Percentiles rank a stretch among this genome's conserved stretches.
These are phyloP conservation scores for Erodium maritimum DNA, from an alignment of 345 rosid genomes.

Conservation along the genomic window DNA sequence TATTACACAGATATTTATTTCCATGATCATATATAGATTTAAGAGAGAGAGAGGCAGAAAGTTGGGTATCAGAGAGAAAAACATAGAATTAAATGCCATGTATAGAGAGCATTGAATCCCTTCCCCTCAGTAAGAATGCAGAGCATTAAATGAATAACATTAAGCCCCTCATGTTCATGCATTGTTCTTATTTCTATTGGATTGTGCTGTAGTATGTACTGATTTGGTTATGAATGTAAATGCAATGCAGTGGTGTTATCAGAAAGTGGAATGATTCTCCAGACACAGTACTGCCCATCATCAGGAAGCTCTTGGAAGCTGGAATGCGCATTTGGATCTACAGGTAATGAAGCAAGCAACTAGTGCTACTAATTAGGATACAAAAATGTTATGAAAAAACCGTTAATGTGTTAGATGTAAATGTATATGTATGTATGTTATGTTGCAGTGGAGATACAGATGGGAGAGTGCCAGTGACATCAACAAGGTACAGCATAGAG, in stretches of 20 bases:
- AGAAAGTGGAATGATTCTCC: conserved; percentile 42
- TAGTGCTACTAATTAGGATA: too few relatives aligned
- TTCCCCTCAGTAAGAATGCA: too few relatives aligned
- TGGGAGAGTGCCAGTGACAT: conserved; percentile 76
- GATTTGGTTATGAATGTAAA: background rate
- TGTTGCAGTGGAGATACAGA: conserved; percentile 66
- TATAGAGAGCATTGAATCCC: too few relatives aligned
- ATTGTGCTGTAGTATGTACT: too few relatives aligned
- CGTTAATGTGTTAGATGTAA: background rate
- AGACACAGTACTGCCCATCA: conserved; percentile 35
- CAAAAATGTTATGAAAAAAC: too few relatives aligned
- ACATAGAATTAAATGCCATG: too few relatives aligned
- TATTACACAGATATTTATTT: conserved; percentile 7
- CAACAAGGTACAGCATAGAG: conserved; percentile 57
- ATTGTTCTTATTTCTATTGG: too few relatives aligned
- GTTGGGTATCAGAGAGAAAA: too few relatives aligned
- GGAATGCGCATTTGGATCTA: conserved; percentile 70
- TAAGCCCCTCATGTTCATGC: too few relatives aligned
- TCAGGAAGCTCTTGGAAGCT: conserved; percentile 37
- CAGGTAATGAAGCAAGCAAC: conserved; percentile 27
- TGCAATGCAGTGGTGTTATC: conserved; percentile 22
- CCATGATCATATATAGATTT: too few relatives aligned
- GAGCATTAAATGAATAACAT: too few relatives aligned
- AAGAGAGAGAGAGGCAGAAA: too few relatives aligned
- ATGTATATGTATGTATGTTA: background rate